Conservation (phyloP, 257 asterid species). For the Phtheirospermum japonicum region DNA sequence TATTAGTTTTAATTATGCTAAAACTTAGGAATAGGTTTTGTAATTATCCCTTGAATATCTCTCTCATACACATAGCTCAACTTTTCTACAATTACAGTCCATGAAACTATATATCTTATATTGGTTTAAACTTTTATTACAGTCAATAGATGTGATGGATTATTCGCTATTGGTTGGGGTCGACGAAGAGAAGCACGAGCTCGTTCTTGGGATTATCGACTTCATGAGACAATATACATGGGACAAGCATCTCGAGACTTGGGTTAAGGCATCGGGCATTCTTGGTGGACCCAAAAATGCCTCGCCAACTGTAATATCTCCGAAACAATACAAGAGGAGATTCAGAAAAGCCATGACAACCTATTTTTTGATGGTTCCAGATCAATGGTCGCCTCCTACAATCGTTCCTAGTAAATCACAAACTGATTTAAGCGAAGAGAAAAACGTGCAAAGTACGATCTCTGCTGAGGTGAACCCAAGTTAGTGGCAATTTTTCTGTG, state of each 20-base stretch:
- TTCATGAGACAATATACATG: constrained; percentile 97
- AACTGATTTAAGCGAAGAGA: too few relatives aligned
- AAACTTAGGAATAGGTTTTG: too few relatives aligned
- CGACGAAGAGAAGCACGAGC: constrained; percentile 77
- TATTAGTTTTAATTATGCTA: too few relatives aligned
- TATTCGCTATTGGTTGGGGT: constrained; percentile 92
- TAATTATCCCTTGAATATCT: too few relatives aligned
- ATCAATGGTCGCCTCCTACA: constrained; percentile 96
- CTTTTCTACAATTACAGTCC: too few relatives aligned
- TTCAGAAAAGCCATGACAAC: constrained; percentile 96
- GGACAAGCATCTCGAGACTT: constrained; percentile 98
- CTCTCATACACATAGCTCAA: too few relatives aligned
- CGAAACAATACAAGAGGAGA: constrained; percentile 86
- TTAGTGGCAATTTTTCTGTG: too few relatives aligned
- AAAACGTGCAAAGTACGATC: too few relatives aligned
- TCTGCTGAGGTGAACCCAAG: too few relatives aligned
- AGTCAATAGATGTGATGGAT: constrained; percentile 96
- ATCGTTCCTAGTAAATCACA: too few relatives aligned
- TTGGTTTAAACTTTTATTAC: too few relatives aligned
- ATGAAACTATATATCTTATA: too few relatives aligned
- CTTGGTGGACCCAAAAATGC: constrained; percentile 89
- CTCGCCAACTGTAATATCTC: constrained; percentile 86
- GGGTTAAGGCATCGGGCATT: constrained; percentile 91
- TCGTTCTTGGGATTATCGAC: constrained; percentile 85
- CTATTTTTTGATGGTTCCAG: constrained; percentile 85